Base-by-base conservation (phyloP, 352 stramenopile genomes). In the Pythium guiyangense region DNA sequence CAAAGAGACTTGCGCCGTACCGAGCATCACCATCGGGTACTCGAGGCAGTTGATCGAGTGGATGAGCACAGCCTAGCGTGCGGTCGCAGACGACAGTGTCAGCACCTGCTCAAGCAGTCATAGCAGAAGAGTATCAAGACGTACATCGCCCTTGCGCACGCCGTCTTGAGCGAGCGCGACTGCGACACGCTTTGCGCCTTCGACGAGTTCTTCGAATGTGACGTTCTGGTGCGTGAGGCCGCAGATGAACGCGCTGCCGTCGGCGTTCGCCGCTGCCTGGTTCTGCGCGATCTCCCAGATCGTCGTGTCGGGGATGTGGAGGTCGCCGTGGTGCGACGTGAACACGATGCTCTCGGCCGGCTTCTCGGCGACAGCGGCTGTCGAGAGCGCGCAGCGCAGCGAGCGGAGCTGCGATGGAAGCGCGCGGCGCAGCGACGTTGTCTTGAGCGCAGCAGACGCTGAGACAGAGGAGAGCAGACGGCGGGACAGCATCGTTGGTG, bases 41-140 rank as follows among this genome's bases (percentile, higher is more conserved):
- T 90, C 79, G 29, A 88, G 18, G 52, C 79, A 90, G 64, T 90
- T 90, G 60, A 86, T 75, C 44, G 75, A 79, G 60, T 90, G 77
- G 54, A 87, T 5, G 3, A 86, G 63, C 22, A 90, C 73, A 4
- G 71, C 62, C 74, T n/a, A n/a, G n/a, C n/a, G n/a, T 85, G 52
- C 9, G 37, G n/a, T n/a, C 0, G 20, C 4, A 39, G 40, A 49
- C 9, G 62, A 17, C n/a, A n/a, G n/a, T n/a, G n/a, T n/a, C n/a
- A 43, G 44, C 26, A 63, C 17, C n/a, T 57, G n/a, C n/a, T n/a
- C n/a, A n/a, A n/a, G n/a, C n/a, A n/a, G n/a, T n/a, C n/a, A n/a
- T 14, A 52, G 22, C 29, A 44, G 37, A 8, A 44, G 5, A 43
- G 10, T n/a, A n/a, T n/a, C n/a, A n/a, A n/a, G 39, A 72, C 70